Percentiles rank a stretch among this genome's conserved stretches.
These are phyloP conservation scores for Scopulariopsis brevicaulis DNA, from an alignment of 2,329 filamentous ascomycete species.

Conservation along the genomic window DNA sequence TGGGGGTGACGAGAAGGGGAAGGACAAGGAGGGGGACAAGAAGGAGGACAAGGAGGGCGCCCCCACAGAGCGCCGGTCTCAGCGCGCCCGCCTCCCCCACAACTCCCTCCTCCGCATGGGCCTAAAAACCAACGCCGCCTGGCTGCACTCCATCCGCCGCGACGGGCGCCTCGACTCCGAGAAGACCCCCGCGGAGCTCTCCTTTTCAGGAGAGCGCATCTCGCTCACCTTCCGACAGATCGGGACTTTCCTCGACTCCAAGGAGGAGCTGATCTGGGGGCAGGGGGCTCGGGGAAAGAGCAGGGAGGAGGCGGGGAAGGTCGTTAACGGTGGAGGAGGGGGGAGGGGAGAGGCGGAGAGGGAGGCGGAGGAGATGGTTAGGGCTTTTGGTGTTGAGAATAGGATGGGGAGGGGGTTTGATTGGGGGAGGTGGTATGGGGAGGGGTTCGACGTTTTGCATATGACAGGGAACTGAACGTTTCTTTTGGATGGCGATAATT, in stretches of 20 bases:
- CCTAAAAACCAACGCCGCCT: constrained; percentile 67
- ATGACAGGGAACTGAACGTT: constrained; percentile 23
- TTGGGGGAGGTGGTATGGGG: constrained; percentile 67
- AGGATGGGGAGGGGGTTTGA: constrained; percentile 52
- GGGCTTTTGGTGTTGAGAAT: constrained; percentile 80
- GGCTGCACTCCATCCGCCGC: constrained; percentile 84
- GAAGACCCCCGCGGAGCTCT: constrained; percentile 59
- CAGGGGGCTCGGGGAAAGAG: constrained; percentile 72
- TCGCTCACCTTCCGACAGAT: constrained; percentile 87
- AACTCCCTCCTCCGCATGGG: constrained; percentile 84
- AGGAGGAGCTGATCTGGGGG: constrained; percentile 70
- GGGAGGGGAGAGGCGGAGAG: constrained; percentile 28
- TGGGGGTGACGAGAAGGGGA: constrained; percentile 1
- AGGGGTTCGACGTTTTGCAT: constrained; percentile 76
- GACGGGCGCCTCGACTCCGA: constrained; percentile 65
- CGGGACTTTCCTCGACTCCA: constrained; percentile 65
- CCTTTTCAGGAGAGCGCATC: constrained; percentile 67
- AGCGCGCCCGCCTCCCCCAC: constrained; percentile 68
- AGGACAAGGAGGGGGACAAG: constrained; percentile 7
- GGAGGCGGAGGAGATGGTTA: constrained; percentile 58
- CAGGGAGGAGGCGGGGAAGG: constrained; percentile 42
- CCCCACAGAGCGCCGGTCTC: constrained; percentile 33
- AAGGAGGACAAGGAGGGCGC: constrained; percentile 1
- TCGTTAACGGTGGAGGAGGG: constrained; percentile 47
- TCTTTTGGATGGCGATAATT: not conserved